Evolutionary conservation across 805 yeast genomes (phyloP).

Genomic region (Candida vaughaniae): DNA sequence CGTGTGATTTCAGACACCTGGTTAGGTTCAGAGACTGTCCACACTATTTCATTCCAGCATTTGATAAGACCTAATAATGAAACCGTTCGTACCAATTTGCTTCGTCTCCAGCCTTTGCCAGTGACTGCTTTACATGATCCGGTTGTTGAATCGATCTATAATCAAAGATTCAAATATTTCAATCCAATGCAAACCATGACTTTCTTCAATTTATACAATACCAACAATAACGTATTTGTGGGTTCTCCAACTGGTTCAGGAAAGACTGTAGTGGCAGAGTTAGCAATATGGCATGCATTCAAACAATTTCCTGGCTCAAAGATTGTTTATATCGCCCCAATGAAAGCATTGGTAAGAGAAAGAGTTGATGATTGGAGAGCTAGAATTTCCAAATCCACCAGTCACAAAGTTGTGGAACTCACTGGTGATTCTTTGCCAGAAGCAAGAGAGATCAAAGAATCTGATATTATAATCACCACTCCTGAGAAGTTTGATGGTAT

Average conservation of each 20-base stretch:
- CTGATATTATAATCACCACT: slow-evolving; percentile 77
- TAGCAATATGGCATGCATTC: slow-evolving; percentile 97
- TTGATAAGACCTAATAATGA: slow-evolving; percentile 86
- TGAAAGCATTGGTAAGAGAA: slow-evolving; percentile 84
- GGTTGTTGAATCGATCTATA: slow-evolving; percentile 66
- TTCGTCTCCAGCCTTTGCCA: slow-evolving; percentile 84
- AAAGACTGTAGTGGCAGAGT: slow-evolving; percentile 93
- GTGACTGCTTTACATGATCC: slow-evolving; percentile 71
- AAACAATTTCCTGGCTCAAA: slow-evolving; percentile 76
- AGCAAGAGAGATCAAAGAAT: slow-evolving; percentile 59
- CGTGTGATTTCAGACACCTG: slow-evolving; percentile 81
- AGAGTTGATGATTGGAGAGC: slow-evolving; percentile 78
- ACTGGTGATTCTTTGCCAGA: slow-evolving; percentile 84
- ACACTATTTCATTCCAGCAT: slow-evolving; percentile 84
- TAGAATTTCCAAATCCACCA: slow-evolving; percentile 48
- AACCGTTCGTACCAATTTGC: slow-evolving; percentile 76
- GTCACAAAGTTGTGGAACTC: slow-evolving; percentile 62
- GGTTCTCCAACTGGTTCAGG: slow-evolving; percentile 99
- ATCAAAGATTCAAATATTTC: slow-evolving; percentile 71
- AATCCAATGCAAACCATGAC: slow-evolving; percentile 99
- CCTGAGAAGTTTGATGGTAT: slow-evolving; percentile 90
- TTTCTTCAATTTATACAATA: slow-evolving; percentile 83
- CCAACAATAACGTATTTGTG: slow-evolving; percentile 76
- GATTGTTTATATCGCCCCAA: slow-evolving; percentile 82
- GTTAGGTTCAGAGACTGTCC: slow-evolving; percentile 80